These are phyloP conservation scores for Barnettozyma vustinii DNA, from an alignment of 805 yeast genomes.

Conservation along the genomic window DNA sequence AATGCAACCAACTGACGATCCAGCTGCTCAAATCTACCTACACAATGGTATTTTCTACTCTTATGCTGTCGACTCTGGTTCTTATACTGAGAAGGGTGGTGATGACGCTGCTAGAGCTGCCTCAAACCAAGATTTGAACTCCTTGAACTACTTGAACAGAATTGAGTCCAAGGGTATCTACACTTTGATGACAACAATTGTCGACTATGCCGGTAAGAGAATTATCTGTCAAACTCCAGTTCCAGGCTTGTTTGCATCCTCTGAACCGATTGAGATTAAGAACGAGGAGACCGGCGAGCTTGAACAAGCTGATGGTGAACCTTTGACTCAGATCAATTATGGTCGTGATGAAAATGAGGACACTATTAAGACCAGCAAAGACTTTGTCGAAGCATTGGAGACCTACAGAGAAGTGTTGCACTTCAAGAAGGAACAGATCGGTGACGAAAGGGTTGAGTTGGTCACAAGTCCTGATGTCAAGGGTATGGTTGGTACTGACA, in stretches of 20 bases:
- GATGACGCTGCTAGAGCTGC: conserved; percentile 82
- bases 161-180: conserved; percentile 58
- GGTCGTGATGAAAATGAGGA: conserved; percentile 65
- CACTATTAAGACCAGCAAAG: conserved; percentile 42
- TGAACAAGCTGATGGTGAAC: conserved; percentile 30
- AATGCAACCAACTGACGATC: conserved; percentile 71
- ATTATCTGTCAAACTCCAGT: conserved; percentile 91
- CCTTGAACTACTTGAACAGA: conserved; percentile 63
- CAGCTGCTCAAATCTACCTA: conserved; percentile 59
- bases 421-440: conserved; percentile 61
- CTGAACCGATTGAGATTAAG: conserved; percentile 34
- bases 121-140: conserved; percentile 69
- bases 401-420: conserved; percentile 72
- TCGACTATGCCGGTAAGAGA: conserved; percentile 87
- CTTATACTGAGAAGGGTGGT: conserved; percentile 66
- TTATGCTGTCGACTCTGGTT: conserved; percentile 63
- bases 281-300: conserved; percentile 36
- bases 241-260: conserved; percentile 59
- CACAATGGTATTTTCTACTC: conserved; percentile 86
- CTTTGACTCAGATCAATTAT: conserved; percentile 37
- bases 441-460: conserved; percentile 37
- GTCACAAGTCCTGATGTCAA: conserved; percentile 74
- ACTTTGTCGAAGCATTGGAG: conserved; percentile 51
- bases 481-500: conserved; percentile 82
- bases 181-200: conserved; percentile 75